Evolutionary conservation across 441 rosid species (phyloP), one percentile per base, ranked within the genome.

Genomic region (Gossypium schwendimanii): DNA sequence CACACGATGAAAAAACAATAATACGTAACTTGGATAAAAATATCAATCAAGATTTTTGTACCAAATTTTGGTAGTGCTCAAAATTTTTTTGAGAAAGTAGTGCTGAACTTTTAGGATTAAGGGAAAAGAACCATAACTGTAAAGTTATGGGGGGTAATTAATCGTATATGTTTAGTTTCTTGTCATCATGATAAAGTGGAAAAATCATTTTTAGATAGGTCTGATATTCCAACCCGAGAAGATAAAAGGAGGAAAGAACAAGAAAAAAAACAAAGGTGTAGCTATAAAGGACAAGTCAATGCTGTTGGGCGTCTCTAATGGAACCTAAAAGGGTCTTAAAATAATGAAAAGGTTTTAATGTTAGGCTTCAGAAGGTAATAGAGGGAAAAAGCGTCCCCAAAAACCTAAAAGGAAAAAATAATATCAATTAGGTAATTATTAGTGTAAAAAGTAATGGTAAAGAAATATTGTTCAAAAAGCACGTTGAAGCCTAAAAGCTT

Each of bases 381-480:
- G 1, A 2, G 26, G 21, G 61, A 14, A 62, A 70, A 55, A 18
- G 0, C 98, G 92, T 88, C 96, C 36, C 82, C 92, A 86, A 91
- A 91, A 88, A 88, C 55, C 44, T 36, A 8, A 36, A 8, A 36
- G 44, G 44, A 33, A 36, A 36, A 33, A 33, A 33, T 6, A 7
- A 45, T 0, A 47, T 14, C 53, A 47, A 47, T 4, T 14, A 20
- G 26, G 26, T 8, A 54, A 7, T 8, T 54, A 54, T 23, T 54
- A 20, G 24, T 54, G 18, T 54, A 54, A 2, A 53, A 54, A 2
- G 59, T 54, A 54, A 54, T 20, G 26, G 7, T 54, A 17, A 20
- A 20, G 20, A 18, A 53, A 6, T 4, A 47, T 47, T 14, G 53
- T 47, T 47, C 15, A 47, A 47, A 47, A 47, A 11, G 53, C 15